Percentiles rank a stretch among this genome's conserved stretches.
Evolutionary conservation across 192 early-diverging fungal genomes (phyloP).

Genomic region (Haplosporangium gracile): DNA sequence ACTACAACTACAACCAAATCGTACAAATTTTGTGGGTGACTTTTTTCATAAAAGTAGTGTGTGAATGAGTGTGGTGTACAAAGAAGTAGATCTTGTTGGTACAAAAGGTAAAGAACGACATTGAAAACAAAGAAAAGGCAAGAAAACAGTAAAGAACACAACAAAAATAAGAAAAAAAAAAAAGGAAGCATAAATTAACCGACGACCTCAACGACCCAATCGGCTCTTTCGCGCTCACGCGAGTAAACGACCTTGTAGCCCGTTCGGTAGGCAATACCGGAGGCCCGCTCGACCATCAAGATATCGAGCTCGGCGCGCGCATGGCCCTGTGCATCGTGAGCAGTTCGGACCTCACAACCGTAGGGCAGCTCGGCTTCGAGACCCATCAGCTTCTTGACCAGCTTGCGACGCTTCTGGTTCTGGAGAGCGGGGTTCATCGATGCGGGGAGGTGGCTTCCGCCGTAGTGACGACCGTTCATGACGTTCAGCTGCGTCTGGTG

Average conservation of each 20-base stretch:
- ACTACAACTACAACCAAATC: conserved; percentile 11
- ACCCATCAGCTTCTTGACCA: conserved; percentile 34
- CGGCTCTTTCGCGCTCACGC: conserved; percentile 39
- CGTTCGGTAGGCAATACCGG: conserved; percentile 39
- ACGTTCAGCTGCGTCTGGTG: conserved; percentile 13
- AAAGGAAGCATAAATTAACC: conserved; percentile 1
- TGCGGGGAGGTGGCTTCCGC: conserved; percentile 48
- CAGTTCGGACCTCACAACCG: conserved; percentile 42
- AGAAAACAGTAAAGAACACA: not conserved
- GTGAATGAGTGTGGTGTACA: not conserved
- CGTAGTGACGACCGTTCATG: conserved; percentile 45
- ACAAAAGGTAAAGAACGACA: not conserved
- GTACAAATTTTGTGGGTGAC: not conserved
- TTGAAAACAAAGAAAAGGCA: not conserved
- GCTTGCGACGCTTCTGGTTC: conserved; percentile 34
- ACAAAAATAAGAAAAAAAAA: not conserved
- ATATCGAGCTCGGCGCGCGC: conserved; percentile 50
- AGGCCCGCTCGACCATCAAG: conserved; percentile 47
- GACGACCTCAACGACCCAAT: conserved; percentile 46
- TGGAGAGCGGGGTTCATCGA: conserved; percentile 24
- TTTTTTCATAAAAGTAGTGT: conserved; percentile 10
- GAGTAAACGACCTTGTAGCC: conserved; percentile 52
- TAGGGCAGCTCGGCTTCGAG: conserved; percentile 48
- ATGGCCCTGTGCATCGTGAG: conserved; percentile 31
- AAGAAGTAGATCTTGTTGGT: not conserved